A percentile compares a stretch with the other conserved stretches of the same genome.
phyloP scores from a whole-genome alignment of 1,139 yeast genomes.

The Arxiozyma heterogenica region DNA sequence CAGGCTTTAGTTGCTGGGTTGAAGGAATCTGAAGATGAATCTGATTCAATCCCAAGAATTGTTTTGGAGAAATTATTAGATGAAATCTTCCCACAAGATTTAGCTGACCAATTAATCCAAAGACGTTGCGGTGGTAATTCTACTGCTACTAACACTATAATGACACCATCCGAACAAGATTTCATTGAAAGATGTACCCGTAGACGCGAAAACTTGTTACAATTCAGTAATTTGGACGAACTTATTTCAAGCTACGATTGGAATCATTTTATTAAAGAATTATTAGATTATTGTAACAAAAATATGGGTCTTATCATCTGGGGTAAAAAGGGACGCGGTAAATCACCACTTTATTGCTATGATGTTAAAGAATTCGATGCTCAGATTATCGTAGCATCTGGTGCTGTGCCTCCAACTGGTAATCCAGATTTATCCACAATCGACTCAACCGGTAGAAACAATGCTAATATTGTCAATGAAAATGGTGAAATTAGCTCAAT shows the following conservation, averaged over 20 bases:
- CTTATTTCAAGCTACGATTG: conserved; percentile 60
- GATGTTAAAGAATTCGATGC: conserved; percentile 20
- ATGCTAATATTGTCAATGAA: background rate
- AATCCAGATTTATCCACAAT: background rate
- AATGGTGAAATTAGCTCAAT: background rate
- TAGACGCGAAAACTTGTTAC: conserved; percentile 53
- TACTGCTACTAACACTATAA: conserved; percentile 11
- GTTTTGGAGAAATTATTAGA: conserved; percentile 56
- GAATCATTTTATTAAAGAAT: conserved; percentile 61
- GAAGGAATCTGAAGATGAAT: conserved; percentile 48
- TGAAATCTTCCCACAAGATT: conserved; percentile 62
- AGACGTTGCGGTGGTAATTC: conserved; percentile 37
- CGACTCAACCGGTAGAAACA: background rate
- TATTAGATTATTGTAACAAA: conserved; percentile 69
- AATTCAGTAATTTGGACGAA: conserved; percentile 40
- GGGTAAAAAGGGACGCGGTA: conserved; percentile 49
- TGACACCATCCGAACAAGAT: conserved; percentile 29
- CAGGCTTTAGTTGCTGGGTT: conserved; percentile 90
- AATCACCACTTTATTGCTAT: conserved; percentile 20
- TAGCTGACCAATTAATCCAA: conserved; percentile 46
- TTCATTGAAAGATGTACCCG: conserved; percentile 46
- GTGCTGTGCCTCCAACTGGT: conserved; percentile 11
- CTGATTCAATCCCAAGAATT: conserved; percentile 27
- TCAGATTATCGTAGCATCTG: conserved; percentile 19
- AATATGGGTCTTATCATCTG: conserved; percentile 64